Conservation (phyloP, 1,284 basidiomycete species). For the Apiotrichum gracile region DNA sequence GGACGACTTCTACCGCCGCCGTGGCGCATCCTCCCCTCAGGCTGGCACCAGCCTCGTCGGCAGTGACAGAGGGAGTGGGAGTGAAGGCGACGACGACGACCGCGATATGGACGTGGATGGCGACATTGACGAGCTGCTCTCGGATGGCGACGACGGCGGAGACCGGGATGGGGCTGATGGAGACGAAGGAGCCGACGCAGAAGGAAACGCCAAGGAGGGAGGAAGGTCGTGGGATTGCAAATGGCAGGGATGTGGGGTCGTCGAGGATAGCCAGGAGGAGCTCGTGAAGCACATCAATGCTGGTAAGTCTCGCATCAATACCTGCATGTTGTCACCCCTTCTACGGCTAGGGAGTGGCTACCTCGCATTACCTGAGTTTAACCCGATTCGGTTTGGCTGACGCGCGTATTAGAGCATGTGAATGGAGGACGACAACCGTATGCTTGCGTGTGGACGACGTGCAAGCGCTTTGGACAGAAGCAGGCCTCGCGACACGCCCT, state of each 20-base stretch:
- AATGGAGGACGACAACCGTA: slow-evolving; percentile 23
- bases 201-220: no score
- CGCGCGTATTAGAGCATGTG: slow-evolving; percentile 24
- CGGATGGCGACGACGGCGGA: slow-evolving; percentile 8
- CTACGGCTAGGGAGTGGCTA: no score
- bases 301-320: slow-evolving; percentile 17
- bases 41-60: background rate
- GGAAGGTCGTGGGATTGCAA: slow-evolving; percentile 7
- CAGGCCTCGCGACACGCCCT: slow-evolving; percentile 34
- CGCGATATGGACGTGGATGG: slow-evolving; percentile 24
- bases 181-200: background rate
- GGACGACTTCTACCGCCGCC: background rate
- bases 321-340: no score
- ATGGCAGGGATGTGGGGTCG: slow-evolving; percentile 28
- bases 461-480: slow-evolving; percentile 31
- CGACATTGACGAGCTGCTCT: slow-evolving; percentile 28
- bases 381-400: background rate
- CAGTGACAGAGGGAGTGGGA: background rate
- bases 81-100: background rate
- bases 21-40: background rate
- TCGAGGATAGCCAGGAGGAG: slow-evolving; percentile 15
- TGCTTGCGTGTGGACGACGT: slow-evolving; percentile 32
- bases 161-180: slow-evolving; percentile 1
- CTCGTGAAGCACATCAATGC: slow-evolving; percentile 30
- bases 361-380: no score